These are phyloP conservation scores for Neoascochyta sp. DNA, from an alignment of 2,329 filamentous ascomycete species.

Conservation along the genomic window DNA sequence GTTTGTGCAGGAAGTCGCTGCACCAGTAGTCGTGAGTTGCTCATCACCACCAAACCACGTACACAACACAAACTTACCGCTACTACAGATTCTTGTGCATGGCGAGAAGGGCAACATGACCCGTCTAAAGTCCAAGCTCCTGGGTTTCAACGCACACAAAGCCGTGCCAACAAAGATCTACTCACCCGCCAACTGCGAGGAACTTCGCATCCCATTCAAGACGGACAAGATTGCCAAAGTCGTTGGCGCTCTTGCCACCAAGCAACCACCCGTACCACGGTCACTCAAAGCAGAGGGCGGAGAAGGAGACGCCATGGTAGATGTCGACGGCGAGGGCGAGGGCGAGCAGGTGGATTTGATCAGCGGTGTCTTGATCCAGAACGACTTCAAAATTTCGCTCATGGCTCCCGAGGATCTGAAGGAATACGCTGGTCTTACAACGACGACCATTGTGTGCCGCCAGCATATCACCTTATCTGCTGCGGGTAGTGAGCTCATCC, in stretches of 20 bases:
- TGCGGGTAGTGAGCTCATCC: constrained; percentile 84
- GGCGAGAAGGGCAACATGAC: constrained; percentile 99
- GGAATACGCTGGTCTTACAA: constrained; percentile 95
- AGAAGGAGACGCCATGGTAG: constrained; percentile 22
- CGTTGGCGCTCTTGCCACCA: constrained; percentile 84
- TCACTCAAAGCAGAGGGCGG: constrained; percentile 31
- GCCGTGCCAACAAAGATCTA: constrained; percentile 83
- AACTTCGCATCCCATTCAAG: constrained; percentile 90
- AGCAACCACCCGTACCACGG: constrained; percentile 59
- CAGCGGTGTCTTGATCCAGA: constrained; percentile 89
- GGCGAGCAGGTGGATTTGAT: constrained; percentile 55
- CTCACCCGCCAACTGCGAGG: constrained; percentile 91
- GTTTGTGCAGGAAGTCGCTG: constrained; percentile 91
- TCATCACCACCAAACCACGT: neutral
- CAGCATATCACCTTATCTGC: constrained; percentile 85
- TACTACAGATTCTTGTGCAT: constrained; percentile 79
- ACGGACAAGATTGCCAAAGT: constrained; percentile 95
- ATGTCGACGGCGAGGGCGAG: constrained; percentile 18
- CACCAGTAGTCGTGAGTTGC: constrained; percentile 85
- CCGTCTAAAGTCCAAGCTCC: constrained; percentile 86
- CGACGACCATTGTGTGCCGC: constrained; percentile 88
- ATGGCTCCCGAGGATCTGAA: constrained; percentile 96
- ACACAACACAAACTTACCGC: constrained; percentile 8
- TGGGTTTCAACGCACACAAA: constrained; percentile 85
- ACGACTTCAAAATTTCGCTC: constrained; percentile 93